Conservation (phyloP, 805 yeast species). For the Candida takata region DNA sequence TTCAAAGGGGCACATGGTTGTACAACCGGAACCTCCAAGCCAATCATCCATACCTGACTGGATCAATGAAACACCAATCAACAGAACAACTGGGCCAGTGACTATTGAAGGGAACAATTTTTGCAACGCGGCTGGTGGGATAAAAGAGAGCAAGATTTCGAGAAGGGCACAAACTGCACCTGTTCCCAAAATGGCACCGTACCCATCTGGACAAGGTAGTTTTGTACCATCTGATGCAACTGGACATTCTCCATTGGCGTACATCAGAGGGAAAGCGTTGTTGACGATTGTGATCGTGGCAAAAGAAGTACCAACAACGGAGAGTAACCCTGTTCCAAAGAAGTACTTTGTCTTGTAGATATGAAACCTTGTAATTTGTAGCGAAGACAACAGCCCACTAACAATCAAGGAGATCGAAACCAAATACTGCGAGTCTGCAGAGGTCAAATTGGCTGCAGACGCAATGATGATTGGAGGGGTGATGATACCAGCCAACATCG, state of each 20-base stretch:
- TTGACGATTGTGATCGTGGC: conserved; percentile 79
- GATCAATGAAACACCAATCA: conserved; percentile 70
- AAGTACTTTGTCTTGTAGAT: conserved; percentile 67
- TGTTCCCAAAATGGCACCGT: conserved; percentile 80
- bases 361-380: conserved; percentile 79
- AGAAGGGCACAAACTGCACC: conserved; percentile 71
- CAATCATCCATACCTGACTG: conserved; percentile 74
- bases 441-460: conserved; percentile 48
- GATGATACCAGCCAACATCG: conserved; percentile 90
- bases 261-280: conserved; percentile 77
- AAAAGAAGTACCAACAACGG: conserved; percentile 89
- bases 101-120: conserved; percentile 82
- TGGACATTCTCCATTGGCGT: conserved; percentile 62
- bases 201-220: conserved; percentile 83
- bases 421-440: conserved; percentile 47
- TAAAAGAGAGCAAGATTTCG: conserved; percentile 65
- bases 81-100: conserved; percentile 86
- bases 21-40: conserved; percentile 79
- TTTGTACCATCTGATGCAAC: conserved; percentile 52
- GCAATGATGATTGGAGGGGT: conserved; percentile 78
- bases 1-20: conserved; percentile 37
- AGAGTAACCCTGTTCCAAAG: conserved; percentile 81
- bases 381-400: conserved; percentile 59
- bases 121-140: conserved; percentile 68
- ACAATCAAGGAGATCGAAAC: conserved; percentile 69